Evolutionary conservation across 1,284 basidiomycete genomes (phyloP).

Genomic region (Sporisorium graminicola): DNA sequence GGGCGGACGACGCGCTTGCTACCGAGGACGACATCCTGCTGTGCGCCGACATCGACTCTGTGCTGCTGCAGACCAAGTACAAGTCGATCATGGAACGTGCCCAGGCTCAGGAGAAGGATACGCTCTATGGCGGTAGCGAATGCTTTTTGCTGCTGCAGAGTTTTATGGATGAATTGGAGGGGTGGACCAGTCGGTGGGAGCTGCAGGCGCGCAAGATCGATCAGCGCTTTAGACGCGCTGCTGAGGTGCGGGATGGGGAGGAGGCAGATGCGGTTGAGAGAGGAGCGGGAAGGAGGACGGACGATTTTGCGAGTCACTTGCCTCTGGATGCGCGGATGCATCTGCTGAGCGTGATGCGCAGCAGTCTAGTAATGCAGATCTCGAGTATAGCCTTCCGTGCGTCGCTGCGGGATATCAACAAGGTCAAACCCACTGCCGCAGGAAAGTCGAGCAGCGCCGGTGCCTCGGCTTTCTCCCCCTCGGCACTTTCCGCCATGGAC

Average conservation of each 20-base stretch:
- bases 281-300: not conserved
- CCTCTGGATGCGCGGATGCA: constrained; percentile 35
- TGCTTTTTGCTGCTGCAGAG: constrained; percentile 48
- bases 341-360: constrained; percentile 43
- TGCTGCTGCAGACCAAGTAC: constrained; percentile 52
- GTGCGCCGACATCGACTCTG: constrained; percentile 51
- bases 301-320: constrained; percentile 20
- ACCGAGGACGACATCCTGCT: constrained; percentile 46
- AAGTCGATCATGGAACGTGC: constrained; percentile 52
- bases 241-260: not conserved
- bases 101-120: constrained; percentile 45
- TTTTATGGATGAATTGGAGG: constrained; percentile 49
- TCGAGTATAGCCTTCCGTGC: constrained; percentile 49
- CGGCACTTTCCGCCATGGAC: constrained; percentile 38
- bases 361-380: constrained; percentile 53
- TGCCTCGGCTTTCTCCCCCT: constrained; percentile 25
- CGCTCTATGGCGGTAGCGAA: constrained; percentile 38
- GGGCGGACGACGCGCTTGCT: constrained; percentile 35
- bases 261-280: not conserved
- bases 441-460: constrained; percentile 13
- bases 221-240: constrained; percentile 29
- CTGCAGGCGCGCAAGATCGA: constrained; percentile 46
- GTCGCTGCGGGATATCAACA: constrained; percentile 48
- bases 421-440: constrained; percentile 27
- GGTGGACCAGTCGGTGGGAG: constrained; percentile 46